A percentile compares a stretch with the other conserved stretches of the same genome.
These are phyloP conservation scores for Penicillium silybi DNA, from an alignment of 495 filamentous ascomycete genomes.

Conservation along the genomic window DNA sequence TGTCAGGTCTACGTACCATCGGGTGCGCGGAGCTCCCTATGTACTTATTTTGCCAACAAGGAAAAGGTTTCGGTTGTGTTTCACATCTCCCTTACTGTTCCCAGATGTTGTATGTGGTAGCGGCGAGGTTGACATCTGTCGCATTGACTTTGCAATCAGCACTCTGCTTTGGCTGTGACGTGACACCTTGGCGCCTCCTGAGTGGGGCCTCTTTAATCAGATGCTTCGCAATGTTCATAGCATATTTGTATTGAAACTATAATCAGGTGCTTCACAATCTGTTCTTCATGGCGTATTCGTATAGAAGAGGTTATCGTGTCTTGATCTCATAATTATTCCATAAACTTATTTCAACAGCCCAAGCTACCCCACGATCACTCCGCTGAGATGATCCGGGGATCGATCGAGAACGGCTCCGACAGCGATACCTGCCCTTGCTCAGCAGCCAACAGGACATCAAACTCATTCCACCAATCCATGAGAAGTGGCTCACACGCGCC, in stretches of 20 bases:
- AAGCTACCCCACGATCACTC: slow-evolving; percentile 1
- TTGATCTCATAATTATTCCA: no score
- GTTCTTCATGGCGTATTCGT: not conserved
- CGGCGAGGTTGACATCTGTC: slow-evolving; percentile 6
- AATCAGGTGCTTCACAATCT: not conserved
- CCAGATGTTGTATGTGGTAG: slow-evolving; percentile 9
- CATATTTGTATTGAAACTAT: no score
- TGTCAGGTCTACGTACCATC: not conserved
- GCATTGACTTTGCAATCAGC: slow-evolving; percentile 6
- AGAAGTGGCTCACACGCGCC: slow-evolving; percentile 4
- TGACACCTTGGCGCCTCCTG: not conserved
- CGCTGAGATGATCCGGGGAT: slow-evolving; percentile 13
- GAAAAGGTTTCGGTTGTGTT: slow-evolving; percentile 10
- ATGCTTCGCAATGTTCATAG: not conserved
- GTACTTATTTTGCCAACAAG: not conserved
- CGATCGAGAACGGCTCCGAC: slow-evolving; percentile 10
- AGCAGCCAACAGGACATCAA: slow-evolving; percentile 34
- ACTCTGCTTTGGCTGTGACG: not conserved
- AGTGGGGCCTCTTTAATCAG: not conserved
- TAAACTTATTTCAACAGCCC: no score
- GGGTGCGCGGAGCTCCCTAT: not conserved
- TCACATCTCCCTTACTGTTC: slow-evolving; percentile 5
- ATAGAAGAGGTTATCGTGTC: no score
- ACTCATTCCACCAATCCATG: slow-evolving; percentile 33
- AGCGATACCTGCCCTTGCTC: slow-evolving; percentile 19